Evolutionary conservation across 73 alveolate species (phyloP), one percentile per base, ranked within the genome.

Genomic region (Paramecium bursaria): DNA sequence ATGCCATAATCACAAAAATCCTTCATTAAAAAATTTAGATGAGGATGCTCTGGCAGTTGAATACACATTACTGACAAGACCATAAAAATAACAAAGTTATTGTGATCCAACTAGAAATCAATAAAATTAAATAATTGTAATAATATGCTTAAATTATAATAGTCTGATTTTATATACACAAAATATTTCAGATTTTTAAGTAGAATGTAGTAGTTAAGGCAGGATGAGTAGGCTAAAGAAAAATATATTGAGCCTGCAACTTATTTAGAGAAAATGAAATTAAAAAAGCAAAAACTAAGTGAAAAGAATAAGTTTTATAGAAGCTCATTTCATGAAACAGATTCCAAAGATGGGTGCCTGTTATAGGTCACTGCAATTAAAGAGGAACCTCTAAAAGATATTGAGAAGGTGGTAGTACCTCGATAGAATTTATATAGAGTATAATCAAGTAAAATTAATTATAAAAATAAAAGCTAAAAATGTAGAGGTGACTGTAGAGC

Each of bases 1-100:
- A 33, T 67, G 42, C 9, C 82, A 67, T 67, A 11, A 67, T 5
- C 82, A 67, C n/a, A 67, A 67, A 14, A 67, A 67, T 4, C 82
- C 48, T 2, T 39, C 33, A 67, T 35, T 42, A 11, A 35, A 26
- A 33, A 35, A 47, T 15, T 67, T 35, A 11, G 82, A 67, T 39
- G 82, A 67, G 21, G 53, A 67, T 35, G 33, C 33, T 33, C 19
- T 67, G 7, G 19, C 44, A 33, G 14, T 39, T 4, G 26, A 67
- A 67, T 67, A 67, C 14, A 67, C 82, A 3, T 17, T 67, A 29
- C 33, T 67, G 23, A 42, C 26, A 39, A 33, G 82, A 39, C 82
- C 82, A 33, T 39, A 67, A 25, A 67, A 67, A 27, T 25, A 67
- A 25, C 27, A 67, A 25, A 67, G 82, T 67, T 67, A 67, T 19